Base-by-base conservation (phyloP, 148 eudicot species). In the Bassia scoparia region DNA sequence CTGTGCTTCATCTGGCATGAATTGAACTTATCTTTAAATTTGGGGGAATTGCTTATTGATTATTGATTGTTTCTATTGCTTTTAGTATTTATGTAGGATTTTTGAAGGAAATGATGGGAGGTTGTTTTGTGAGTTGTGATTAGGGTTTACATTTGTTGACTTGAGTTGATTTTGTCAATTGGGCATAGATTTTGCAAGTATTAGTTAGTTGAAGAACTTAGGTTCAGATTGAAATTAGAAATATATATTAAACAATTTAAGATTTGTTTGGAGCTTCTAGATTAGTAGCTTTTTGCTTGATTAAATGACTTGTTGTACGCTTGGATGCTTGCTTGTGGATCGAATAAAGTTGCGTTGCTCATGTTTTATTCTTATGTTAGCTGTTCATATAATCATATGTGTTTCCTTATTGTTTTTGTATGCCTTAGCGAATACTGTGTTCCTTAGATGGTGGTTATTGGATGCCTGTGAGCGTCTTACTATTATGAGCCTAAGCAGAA, bases 121-220 rank as follows among this genome's bases (percentile, higher is more conserved):
- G n/a, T n/a, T n/a, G n/a, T n/a, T n/a, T 17, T 23, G 20, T 62
- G 69, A 55, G 30, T 29, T 67, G 12, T 11, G 13, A 18, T 53
- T n/a, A 53, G 48, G 53, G 55, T 50, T 50, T 49, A 7, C 0
- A 6, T 26, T 24, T 18, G 16, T 64, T 62, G 43, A 29, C 27
- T 62, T 70, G 26, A 43, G 60, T 17, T 63, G 31, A 64, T 53
- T 30, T 61, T 77, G 2, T 26, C 14, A 43, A 17, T 71, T 71
- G 11, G 17, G 66, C 34, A 12, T 55, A 24, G 16, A 52, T 33
- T 44, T 52, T 41, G 34, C 54, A n/a, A 21, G 7, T 0, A 33
- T 68, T n/a, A 66, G 7, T 17, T 66, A 67, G 29, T 31, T 23
- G 58, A 13, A 27, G 37, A 68, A 50, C 35, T 23, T 29, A 53